Conservation (phyloP, 2,329 filamentous ascomycete genomes). For the Sclerotinia spermophila region DNA sequence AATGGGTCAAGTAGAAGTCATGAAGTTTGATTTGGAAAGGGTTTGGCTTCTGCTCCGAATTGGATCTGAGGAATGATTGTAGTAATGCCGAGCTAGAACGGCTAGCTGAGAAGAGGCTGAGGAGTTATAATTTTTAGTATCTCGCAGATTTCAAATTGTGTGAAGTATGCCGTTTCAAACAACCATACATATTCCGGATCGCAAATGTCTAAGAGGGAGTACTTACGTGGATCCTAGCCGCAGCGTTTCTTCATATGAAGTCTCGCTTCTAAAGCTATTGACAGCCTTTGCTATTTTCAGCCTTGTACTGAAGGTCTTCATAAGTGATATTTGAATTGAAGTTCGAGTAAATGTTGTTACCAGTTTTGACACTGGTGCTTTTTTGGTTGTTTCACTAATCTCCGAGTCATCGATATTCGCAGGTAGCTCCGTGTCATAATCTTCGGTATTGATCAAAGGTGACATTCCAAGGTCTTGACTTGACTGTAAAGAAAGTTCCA, state of each 20-base stretch:
- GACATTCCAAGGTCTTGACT: conserved; percentile 49
- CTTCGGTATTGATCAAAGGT: conserved; percentile 44
- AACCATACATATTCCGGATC: neutral
- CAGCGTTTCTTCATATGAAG: conserved; percentile 47
- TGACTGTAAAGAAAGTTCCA: conserved; percentile 52
- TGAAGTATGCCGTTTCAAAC: neutral
- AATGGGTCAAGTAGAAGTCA: conserved; percentile 51
- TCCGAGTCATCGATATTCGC: conserved; percentile 51
- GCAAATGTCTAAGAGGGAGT: conserved; percentile 28
- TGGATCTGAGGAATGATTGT: conserved; percentile 7
- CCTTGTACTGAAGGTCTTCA: conserved; percentile 44
- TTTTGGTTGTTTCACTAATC: conserved; percentile 41
- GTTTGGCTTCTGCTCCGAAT: conserved; percentile 3
- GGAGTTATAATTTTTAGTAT: neutral
- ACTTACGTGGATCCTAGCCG: conserved; percentile 42
- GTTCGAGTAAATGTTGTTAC: conserved; percentile 43
- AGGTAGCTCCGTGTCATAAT: conserved; percentile 50
- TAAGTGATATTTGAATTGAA: conserved; percentile 47
- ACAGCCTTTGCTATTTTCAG: conserved; percentile 44
- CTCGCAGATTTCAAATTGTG: neutral
- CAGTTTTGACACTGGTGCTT: conserved; percentile 26
- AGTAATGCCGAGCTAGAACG: conserved; percentile 11
- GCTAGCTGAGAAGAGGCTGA: neutral
- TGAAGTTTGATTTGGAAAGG: conserved; percentile 43
- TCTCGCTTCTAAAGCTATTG: conserved; percentile 45